phyloP scores from a whole-genome alignment of 495 filamentous ascomycete species.

The Articulospora tetracladia region DNA sequence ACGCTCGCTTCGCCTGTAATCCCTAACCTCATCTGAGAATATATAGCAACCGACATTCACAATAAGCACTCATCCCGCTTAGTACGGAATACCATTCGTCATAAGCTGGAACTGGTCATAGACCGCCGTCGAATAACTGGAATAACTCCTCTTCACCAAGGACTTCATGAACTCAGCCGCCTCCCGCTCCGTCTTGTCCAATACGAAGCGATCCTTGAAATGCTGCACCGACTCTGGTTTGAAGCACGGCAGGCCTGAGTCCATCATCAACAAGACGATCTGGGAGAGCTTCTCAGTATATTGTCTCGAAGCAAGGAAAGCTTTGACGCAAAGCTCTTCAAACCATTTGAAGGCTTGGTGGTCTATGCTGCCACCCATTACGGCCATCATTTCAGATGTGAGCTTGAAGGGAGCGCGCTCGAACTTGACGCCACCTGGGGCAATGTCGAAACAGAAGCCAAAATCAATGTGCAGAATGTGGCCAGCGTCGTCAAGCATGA shows the following conservation, averaged over 20 bases:
- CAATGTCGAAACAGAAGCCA: constrained; percentile 99
- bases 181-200: constrained; percentile 90
- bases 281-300: constrained; percentile 82
- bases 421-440: constrained; percentile 92
- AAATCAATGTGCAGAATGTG: constrained; percentile 99
- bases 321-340: constrained; percentile 92
- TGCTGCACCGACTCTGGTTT: constrained; percentile 92
- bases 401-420: constrained; percentile 98
- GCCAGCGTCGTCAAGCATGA: constrained; percentile 96
- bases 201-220: constrained; percentile 88
- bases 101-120: constrained; percentile 97
- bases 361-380: constrained; percentile 85
- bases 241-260: constrained; percentile 95
- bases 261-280: constrained; percentile 91
- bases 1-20: too few species aligned
- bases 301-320: constrained; percentile 87
- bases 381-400: constrained; percentile 93
- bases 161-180: constrained; percentile 92
- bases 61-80: too few species aligned
- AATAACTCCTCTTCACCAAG: constrained; percentile 80
- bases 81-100: constrained; percentile 96
- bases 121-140: constrained; percentile 81
- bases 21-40: too few species aligned
- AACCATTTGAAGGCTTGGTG: constrained; percentile 94
- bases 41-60: too few species aligned